A percentile compares a stretch with the other conserved stretches of the same genome.
phyloP scores from a whole-genome alignment of 2,329 filamentous ascomycete species.

The Cytospora mali region DNA sequence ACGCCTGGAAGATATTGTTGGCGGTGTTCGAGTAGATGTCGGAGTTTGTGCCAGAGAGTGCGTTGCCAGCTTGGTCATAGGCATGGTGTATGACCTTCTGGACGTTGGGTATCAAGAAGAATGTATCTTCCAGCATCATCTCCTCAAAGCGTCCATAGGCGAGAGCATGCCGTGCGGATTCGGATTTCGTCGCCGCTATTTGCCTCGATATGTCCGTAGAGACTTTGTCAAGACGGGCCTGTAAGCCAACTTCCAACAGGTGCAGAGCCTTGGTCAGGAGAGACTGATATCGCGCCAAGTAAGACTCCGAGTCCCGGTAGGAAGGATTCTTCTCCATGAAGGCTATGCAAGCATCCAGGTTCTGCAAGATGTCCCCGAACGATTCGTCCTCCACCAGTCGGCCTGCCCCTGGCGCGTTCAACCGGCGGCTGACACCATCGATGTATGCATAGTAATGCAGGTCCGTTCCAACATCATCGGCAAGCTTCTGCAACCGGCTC shows the following conservation, averaged over 20 bases:
- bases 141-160: constrained; percentile 64
- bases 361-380: constrained; percentile 85
- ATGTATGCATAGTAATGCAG: constrained; percentile 94
- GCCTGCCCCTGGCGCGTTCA: constrained; percentile 90
- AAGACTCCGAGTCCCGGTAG: constrained; percentile 85
- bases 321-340: constrained; percentile 87
- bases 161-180: constrained; percentile 61
- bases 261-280: constrained; percentile 71
- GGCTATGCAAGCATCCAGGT: constrained; percentile 85
- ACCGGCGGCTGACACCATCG: constrained; percentile 82
- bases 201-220: constrained; percentile 59
- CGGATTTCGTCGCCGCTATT: constrained; percentile 57
- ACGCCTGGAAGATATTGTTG: constrained; percentile 57
- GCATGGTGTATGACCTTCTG: constrained; percentile 54
- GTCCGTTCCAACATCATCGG: constrained; percentile 83
- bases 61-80: constrained; percentile 55
- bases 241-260: constrained; percentile 61
- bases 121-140: constrained; percentile 55
- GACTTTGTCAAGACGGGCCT: constrained; percentile 53
- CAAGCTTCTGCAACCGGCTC: constrained; percentile 73
- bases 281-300: constrained; percentile 83
- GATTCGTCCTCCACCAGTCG: constrained; percentile 81
- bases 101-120: constrained; percentile 58
- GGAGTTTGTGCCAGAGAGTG: constrained; percentile 46
- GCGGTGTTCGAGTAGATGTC: constrained; percentile 58